Base-by-base conservation (phyloP, 2,329 filamentous ascomycete species). In the Diaporthe caulivora region DNA sequence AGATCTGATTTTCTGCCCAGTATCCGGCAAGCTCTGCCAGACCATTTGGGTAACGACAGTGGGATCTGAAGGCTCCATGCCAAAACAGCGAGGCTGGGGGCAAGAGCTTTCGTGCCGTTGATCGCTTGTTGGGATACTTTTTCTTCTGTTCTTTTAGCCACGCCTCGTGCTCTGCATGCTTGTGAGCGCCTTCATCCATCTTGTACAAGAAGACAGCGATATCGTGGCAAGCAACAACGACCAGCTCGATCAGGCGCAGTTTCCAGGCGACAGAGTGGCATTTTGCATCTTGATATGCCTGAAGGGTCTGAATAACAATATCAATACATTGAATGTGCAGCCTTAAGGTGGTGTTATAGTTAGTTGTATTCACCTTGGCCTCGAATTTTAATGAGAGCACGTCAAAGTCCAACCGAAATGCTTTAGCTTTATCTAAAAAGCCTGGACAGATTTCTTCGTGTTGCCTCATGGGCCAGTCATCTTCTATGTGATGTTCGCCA, bases 1-100 rank as follows among this genome's bases (percentile, higher is more conserved):
- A 69, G 37, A 24, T 64, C 26, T 65, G 42, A 8, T 26, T 65
- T 29, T 65, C 60, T 49, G 60, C 44, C 60, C 60, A 37, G 29
- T 37, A 65, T 17, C 60, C 42, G 7, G 31, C 60, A n/a, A 31
- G 21, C 21, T 65, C 44, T 9, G 29, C 60, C n/a, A 17, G 18
- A 18, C 44, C 60, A 11, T 65, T 51, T 17, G 26, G 42, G n/a
- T 65, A 65, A 31, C 54, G 54, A 8, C 24, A 44, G 26, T 10
- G 24, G 44, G 15, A 4, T 51, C 6, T 26, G 44, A 49, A 65
- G 17, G 18, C 4, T 3, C 29, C 42, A 34, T 65, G 4, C 10
- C 17, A 65, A 6, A 51, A 65, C 9, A 51, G 29, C 10, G 60
- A 37, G 10, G 60, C 5, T 1, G 60, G 29, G 9, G 60, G 60